A percentile compares a stretch with the other conserved stretches of the same genome.
Conservation (phyloP, 805 yeast genomes). For the Candida sakaeoensis region DNA sequence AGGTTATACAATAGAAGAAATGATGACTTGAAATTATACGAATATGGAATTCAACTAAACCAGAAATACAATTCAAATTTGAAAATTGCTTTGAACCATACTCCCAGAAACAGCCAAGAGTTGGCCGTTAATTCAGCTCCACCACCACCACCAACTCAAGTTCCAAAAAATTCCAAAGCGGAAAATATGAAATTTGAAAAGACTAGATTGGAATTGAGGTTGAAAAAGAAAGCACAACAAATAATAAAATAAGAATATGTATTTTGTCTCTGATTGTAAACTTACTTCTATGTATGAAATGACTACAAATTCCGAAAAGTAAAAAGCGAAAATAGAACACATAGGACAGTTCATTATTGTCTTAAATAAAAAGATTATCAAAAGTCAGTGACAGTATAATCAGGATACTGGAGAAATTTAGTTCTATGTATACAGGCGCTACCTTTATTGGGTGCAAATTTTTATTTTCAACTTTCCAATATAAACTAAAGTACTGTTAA, state of each 20-base stretch:
- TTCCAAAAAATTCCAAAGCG: conserved; percentile 20
- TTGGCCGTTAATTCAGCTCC: conserved; percentile 14
- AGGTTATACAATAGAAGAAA: conserved; percentile 29
- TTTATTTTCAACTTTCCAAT: too few relatives aligned
- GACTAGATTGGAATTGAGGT: conserved; percentile 42
- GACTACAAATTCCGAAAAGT: too few relatives aligned
- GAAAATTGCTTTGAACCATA: conserved; percentile 23
- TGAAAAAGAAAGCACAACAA: conserved; percentile 42
- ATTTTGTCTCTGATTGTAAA: too few relatives aligned
- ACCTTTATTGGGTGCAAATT: too few relatives aligned
- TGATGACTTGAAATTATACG: conserved; percentile 36
- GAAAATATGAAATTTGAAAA: conserved; percentile 43
- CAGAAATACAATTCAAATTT: conserved; percentile 36
- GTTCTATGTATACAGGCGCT: too few relatives aligned
- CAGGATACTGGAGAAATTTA: too few relatives aligned
- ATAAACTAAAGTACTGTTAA: too few relatives aligned
- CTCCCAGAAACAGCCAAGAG: conserved; percentile 17
- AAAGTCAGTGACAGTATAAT: too few relatives aligned
- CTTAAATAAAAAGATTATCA: too few relatives aligned
- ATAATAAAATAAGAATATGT: conserved; percentile 20
- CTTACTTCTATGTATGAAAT: too few relatives aligned
- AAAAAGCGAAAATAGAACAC: too few relatives aligned
- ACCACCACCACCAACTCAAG: conserved; percentile 4
- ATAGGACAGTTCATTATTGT: too few relatives aligned
- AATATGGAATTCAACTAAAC: conserved; percentile 39